These are phyloP conservation scores for Alternaria ventricosa DNA, from an alignment of 2,329 filamentous ascomycete genomes.

Conservation along the genomic window DNA sequence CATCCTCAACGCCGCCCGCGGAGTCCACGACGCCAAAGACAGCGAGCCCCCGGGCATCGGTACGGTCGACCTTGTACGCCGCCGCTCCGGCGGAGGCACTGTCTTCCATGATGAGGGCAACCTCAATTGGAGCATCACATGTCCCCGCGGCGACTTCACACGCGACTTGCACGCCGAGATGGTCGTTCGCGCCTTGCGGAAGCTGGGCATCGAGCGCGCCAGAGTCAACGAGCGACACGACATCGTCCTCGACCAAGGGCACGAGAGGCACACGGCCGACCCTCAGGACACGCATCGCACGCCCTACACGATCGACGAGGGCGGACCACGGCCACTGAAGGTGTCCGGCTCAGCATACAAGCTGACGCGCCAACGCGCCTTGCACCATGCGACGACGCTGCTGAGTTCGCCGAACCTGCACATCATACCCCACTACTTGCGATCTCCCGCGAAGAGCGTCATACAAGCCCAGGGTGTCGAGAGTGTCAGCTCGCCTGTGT, in stretches of 20 bases:
- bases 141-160: constrained; percentile 76
- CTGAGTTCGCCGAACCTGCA: constrained; percentile 77
- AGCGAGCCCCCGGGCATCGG: constrained; percentile 51
- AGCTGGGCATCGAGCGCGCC: constrained; percentile 64
- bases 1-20: constrained; percentile 58
- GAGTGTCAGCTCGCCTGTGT: constrained; percentile 84
- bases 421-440: constrained; percentile 72
- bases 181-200: constrained; percentile 81
- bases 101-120: constrained; percentile 96
- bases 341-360: constrained; percentile 96
- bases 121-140: constrained; percentile 93
- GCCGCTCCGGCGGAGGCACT: constrained; percentile 86
- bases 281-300: constrained; percentile 53
- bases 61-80: constrained; percentile 71
- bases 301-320: constrained; percentile 49
- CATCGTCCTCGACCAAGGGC: constrained; percentile 74
- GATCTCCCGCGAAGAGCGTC: constrained; percentile 77
- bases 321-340: constrained; percentile 63
- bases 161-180: constrained; percentile 89
- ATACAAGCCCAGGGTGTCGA: constrained; percentile 86
- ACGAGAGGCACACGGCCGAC: constrained; percentile 31
- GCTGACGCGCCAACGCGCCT: constrained; percentile 76
- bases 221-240: constrained; percentile 91
- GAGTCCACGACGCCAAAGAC: constrained; percentile 25
- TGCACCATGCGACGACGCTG: constrained; percentile 94